These are phyloP conservation scores for Acarospora socialis DNA, from an alignment of 2,329 filamentous ascomycete genomes.

Conservation along the genomic window DNA sequence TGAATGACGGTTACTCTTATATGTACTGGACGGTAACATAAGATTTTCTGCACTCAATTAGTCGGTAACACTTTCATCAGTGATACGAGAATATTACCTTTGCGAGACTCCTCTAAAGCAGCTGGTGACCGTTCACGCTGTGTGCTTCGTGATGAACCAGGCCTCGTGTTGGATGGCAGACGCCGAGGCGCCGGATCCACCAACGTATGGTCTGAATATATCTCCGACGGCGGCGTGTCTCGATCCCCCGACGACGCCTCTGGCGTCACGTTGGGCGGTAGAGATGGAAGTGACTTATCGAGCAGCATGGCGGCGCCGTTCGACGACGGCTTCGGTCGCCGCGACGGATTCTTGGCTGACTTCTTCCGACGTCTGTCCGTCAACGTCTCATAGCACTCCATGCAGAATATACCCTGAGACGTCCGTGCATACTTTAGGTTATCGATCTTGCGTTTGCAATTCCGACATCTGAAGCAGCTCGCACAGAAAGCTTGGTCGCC, in stretches of 20 bases:
- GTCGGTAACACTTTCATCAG: not conserved
- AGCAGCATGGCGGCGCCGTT: slow-evolving; percentile 46
- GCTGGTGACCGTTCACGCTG: slow-evolving; percentile 19
- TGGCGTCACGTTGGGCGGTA: slow-evolving; percentile 59
- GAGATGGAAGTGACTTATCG: slow-evolving; percentile 84
- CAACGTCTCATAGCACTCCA: slow-evolving; percentile 93
- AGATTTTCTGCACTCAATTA: slow-evolving; percentile 13
- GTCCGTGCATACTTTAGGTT: slow-evolving; percentile 95
- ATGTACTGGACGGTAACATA: slow-evolving; percentile 12
- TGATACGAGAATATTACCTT: slow-evolving; percentile 18
- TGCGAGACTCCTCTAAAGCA: slow-evolving; percentile 19
- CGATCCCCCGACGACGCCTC: slow-evolving; percentile 44
- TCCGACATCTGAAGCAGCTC: slow-evolving; percentile 90
- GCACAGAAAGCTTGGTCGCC: slow-evolving; percentile 97
- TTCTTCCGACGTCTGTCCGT: slow-evolving; percentile 82
- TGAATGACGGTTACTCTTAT: slow-evolving; percentile 55
- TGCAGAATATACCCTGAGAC: slow-evolving; percentile 97
- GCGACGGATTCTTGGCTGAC: slow-evolving; percentile 23
- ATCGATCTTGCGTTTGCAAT: slow-evolving; percentile 98
- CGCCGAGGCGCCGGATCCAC: slow-evolving; percentile 35
- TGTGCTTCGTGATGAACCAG: slow-evolving; percentile 8
- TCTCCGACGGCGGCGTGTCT: slow-evolving; percentile 43
- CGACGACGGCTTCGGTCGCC: slow-evolving; percentile 19
- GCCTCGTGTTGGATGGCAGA: not conserved
- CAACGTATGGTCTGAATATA: slow-evolving; percentile 46